A percentile compares a stretch with the other conserved stretches of the same genome.
These are phyloP conservation scores for Hortiboletus campestris DNA, from an alignment of 768 basidiomycete genomes.

Conservation along the genomic window DNA sequence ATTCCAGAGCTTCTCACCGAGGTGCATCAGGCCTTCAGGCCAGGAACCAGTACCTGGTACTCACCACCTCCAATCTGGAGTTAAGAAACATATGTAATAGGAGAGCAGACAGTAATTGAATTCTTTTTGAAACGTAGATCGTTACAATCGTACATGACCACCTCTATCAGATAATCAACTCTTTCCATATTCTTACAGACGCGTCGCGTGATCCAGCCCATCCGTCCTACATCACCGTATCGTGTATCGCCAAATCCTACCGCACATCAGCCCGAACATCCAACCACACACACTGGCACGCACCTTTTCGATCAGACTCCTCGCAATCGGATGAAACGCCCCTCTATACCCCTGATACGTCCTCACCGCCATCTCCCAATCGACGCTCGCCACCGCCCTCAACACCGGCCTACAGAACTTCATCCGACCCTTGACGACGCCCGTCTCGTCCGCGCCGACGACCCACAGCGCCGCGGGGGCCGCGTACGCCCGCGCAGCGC, in stretches of 20 bases:
- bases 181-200: background rate
- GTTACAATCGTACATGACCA: too few relatives aligned
- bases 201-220: too few relatives aligned
- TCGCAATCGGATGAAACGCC: slow-evolving; percentile 75
- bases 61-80: too few relatives aligned
- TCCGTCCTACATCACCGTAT: too few relatives aligned
- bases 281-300: background rate
- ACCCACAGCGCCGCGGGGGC: slow-evolving; percentile 64
- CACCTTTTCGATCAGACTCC: slow-evolving; percentile 75
- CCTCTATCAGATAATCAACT: background rate
- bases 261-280: background rate
- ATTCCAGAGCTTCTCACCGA: too few relatives aligned
- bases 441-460: slow-evolving; percentile 52
- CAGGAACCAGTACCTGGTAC: too few relatives aligned
- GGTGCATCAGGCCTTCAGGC: too few relatives aligned
- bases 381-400: slow-evolving; percentile 50
- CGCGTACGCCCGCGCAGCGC: slow-evolving; percentile 52
- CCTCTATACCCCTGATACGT: slow-evolving; percentile 48
- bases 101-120: too few relatives aligned
- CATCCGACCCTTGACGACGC: slow-evolving; percentile 74
- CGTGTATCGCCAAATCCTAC: slow-evolving; percentile 12
- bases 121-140: too few relatives aligned
- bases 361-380: slow-evolving; percentile 49
- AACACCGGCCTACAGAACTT: slow-evolving; percentile 79
- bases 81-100: too few relatives aligned